Base-by-base conservation (phyloP, 257 asterid species). In the Solanum pimpinellifolium region DNA sequence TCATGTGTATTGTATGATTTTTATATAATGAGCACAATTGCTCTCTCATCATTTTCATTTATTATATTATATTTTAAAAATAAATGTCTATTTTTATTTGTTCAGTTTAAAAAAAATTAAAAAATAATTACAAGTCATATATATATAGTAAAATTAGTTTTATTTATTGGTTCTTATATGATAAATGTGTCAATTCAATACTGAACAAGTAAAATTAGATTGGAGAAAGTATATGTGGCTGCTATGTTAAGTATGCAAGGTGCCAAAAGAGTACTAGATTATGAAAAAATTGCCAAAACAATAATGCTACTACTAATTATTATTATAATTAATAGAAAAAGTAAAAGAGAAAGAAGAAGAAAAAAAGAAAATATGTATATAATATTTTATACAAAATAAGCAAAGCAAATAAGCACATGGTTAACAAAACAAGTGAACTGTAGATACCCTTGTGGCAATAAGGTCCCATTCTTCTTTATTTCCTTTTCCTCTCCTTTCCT, bases 381-480 rank as follows among this genome's bases (percentile, higher is more conserved):
- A 37, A 37, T 37, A 33, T 33, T 33, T 33, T 33, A 37, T 46
- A 46, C 9, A 39, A 42, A 78, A 47, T 6, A 47, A 46, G 66
- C 83, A 75, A 69, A 46, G 41, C 29, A 18, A 85, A 82, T 78
- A 76, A 84, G 49, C 90, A 85, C 87, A 87, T 44, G 91, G 72
- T 85, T 86, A 75, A 81, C 65, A 83, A 84, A 84, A 73, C 85
- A 68, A 90, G 76, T 75, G 68, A 75, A 87, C 82, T 87, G 91
- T 78, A 87, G 87, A 44, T 88, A 78, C 87, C 88, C 83, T 87
- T 84, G 46, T 56, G 81, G 59, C 52, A n/a, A 46, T 72, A 44
- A 41, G 88, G 91, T 69, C 88, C 85, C 88, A 88, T 88, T 33
- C 83, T 83, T 37, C 83, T 86, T 86, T 88, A 84, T 85, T 84